A percentile compares a stretch with the other conserved stretches of the same genome.
Evolutionary conservation across 2,329 filamentous ascomycete genomes (phyloP).

Genomic region (Lasiodiplodia sp.): DNA sequence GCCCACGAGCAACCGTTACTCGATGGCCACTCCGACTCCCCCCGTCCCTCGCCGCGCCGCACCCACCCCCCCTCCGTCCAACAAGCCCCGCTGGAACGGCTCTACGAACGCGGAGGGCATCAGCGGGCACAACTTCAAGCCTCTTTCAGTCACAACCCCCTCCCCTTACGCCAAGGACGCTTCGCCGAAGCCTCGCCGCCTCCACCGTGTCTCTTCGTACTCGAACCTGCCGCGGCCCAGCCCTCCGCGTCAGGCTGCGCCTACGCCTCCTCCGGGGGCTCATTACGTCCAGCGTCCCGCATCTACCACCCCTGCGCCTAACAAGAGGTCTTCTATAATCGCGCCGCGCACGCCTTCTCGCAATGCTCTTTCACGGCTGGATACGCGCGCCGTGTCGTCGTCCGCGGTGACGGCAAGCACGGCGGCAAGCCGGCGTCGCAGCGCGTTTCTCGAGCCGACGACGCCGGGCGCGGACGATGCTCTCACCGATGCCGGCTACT

Average conservation of each 20-base stretch:
- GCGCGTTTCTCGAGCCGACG: conserved; percentile 21
- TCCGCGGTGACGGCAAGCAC: conserved; percentile 2
- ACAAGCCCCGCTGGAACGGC: conserved; percentile 50
- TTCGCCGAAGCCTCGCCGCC: conserved; percentile 33
- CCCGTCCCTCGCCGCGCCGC: conserved; percentile 4
- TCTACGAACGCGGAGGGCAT: conserved; percentile 47
- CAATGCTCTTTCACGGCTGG: conserved; percentile 23
- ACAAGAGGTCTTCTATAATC: conserved; percentile 6
- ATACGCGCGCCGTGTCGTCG: conserved; percentile 19
- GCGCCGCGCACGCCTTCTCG: conserved; percentile 26
- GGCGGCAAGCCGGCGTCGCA: conserved; percentile 3
- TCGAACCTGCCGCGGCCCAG: conserved; percentile 38
- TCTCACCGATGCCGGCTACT: conserved; percentile 15
- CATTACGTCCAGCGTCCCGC: conserved; percentile 34
- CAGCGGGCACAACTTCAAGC: conserved; percentile 50
- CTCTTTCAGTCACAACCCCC: conserved; percentile 43
- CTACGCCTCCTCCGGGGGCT: conserved; percentile 38
- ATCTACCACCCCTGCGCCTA: conserved; percentile 42
- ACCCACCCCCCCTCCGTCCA: conserved; percentile 26
- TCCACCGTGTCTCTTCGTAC: conserved; percentile 42
- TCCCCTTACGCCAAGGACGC: conserved; percentile 41
- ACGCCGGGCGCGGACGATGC: conserved; percentile 8
- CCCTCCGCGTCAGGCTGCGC: conserved; percentile 39
- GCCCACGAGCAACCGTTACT: conserved; percentile 21
- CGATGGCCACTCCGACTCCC: conserved; percentile 21